phyloP scores from a whole-genome alignment of 2,329 filamentous ascomycete species.

The Apiospora koreana region DNA sequence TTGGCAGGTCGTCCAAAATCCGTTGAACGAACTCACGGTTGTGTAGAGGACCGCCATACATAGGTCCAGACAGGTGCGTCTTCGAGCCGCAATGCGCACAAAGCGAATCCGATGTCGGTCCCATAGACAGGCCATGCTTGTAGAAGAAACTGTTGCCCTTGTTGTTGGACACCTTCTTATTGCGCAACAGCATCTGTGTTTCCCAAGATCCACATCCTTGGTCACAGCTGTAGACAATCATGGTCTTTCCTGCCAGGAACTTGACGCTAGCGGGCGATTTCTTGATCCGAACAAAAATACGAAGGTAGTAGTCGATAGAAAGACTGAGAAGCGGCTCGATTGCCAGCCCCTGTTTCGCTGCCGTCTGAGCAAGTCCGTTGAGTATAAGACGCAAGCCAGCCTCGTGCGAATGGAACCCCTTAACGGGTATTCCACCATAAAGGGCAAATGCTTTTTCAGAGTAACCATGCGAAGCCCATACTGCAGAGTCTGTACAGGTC shows the following conservation, averaged over 20 bases:
- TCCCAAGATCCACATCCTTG: slow-evolving; percentile 89
- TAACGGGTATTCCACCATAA: slow-evolving; percentile 89
- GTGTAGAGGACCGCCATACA: slow-evolving; percentile 92
- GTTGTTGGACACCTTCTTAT: slow-evolving; percentile 67
- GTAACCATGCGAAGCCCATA: slow-evolving; percentile 93
- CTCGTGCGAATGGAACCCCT: slow-evolving; percentile 85
- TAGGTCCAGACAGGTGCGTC: slow-evolving; percentile 87
- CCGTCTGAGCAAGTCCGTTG: slow-evolving; percentile 76
- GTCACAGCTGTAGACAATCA: slow-evolving; percentile 92
- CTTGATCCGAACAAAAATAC: slow-evolving; percentile 82
- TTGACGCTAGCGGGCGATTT: slow-evolving; percentile 86
- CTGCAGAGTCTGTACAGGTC: slow-evolving; percentile 93
- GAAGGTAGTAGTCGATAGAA: slow-evolving; percentile 93
- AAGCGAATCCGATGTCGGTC: slow-evolving; percentile 62
- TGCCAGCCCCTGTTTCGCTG: slow-evolving; percentile 80
- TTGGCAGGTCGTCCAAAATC: slow-evolving; percentile 72
- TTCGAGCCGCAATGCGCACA: slow-evolving; percentile 86
- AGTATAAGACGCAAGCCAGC: slow-evolving; percentile 85
- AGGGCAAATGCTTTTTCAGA: slow-evolving; percentile 90
- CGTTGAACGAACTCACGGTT: slow-evolving; percentile 79
- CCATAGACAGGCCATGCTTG: slow-evolving; percentile 76
- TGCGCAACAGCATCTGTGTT: slow-evolving; percentile 75
- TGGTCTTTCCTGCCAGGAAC: slow-evolving; percentile 85
- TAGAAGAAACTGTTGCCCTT: slow-evolving; percentile 70
- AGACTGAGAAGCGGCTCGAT: slow-evolving; percentile 91